Conservation (phyloP, 805 yeast species). For the Wickerhamiella hasegawae region DNA sequence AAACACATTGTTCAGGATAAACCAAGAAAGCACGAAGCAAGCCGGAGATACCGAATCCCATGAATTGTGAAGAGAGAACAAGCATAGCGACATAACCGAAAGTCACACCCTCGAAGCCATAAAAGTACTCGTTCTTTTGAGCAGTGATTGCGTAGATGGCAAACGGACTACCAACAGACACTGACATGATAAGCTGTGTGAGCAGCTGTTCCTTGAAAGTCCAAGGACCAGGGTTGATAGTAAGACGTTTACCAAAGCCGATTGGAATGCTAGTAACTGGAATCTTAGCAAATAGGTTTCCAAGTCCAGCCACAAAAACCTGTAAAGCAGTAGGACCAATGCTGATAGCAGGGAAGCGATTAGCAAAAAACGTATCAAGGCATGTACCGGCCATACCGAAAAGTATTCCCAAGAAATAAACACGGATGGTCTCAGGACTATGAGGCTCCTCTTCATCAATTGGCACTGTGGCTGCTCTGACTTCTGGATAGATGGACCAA, state of each 20-base stretch:
- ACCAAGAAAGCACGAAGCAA: slow-evolving; percentile 41
- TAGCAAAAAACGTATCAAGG: slow-evolving; percentile 40
- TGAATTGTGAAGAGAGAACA: slow-evolving; percentile 38
- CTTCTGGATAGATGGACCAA: slow-evolving; percentile 46
- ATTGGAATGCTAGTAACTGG: background rate
- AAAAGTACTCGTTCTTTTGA: slow-evolving; percentile 18
- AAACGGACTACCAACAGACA: slow-evolving; percentile 16
- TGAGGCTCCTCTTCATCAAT: slow-evolving; percentile 31
- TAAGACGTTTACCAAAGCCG: slow-evolving; percentile 22
- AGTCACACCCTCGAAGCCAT: slow-evolving; percentile 8
- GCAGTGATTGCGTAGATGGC: slow-evolving; percentile 21
- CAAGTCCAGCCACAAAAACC: slow-evolving; percentile 45
- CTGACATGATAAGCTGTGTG: slow-evolving; percentile 27
- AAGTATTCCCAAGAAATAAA: slow-evolving; percentile 33
- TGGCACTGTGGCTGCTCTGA: slow-evolving; percentile 39
- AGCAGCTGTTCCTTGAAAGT: slow-evolving; percentile 21
- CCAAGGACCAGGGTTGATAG: slow-evolving; percentile 41
- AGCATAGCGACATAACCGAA: slow-evolving; percentile 40
- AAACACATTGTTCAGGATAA: slow-evolving; percentile 34
- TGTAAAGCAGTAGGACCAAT: slow-evolving; percentile 40
- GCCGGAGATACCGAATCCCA: slow-evolving; percentile 57
- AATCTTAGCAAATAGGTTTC: slow-evolving; percentile 26
- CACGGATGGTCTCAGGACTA: slow-evolving; percentile 32
- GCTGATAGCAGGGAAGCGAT: slow-evolving; percentile 38
- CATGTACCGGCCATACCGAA: slow-evolving; percentile 42